These are phyloP conservation scores for Friedmanniomyces simplex DNA, from an alignment of 495 filamentous ascomycete species.

Conservation along the genomic window DNA sequence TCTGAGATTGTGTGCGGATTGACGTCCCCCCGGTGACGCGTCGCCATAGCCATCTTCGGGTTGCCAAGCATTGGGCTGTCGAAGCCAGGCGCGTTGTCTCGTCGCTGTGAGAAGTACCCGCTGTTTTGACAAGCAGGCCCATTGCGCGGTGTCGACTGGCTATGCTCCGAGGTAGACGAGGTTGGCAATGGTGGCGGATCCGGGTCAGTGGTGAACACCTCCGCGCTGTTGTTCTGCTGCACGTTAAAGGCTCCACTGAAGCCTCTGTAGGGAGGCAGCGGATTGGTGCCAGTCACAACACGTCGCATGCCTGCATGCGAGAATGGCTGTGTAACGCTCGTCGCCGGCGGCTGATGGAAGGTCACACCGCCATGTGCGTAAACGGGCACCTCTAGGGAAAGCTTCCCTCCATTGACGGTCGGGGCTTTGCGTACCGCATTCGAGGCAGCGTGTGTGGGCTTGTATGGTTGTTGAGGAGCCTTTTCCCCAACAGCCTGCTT, in stretches of 20 bases:
- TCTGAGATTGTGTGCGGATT: slow-evolving; percentile 4
- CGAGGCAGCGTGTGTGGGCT: slow-evolving; percentile 28
- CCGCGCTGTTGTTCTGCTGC: slow-evolving; percentile 3
- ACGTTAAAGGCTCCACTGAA: background rate
- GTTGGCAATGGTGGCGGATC: slow-evolving; percentile 9
- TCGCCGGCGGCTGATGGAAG: background rate
- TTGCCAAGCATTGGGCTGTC: slow-evolving; percentile 2
- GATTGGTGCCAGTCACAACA: background rate
- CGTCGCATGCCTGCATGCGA: background rate
- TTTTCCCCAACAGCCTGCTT: background rate
- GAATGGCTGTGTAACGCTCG: background rate
- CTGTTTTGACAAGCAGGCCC: background rate
- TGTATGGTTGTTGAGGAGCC: slow-evolving; percentile 21
- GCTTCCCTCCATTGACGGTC: background rate
- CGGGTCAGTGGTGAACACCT: slow-evolving; percentile 11
- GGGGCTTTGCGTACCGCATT: slow-evolving; percentile 34
- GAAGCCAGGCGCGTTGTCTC: background rate
- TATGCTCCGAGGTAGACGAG: background rate
- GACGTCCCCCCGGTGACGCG: background rate
- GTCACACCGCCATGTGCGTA: background rate
- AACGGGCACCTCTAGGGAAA: background rate
- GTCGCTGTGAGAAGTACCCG: background rate
- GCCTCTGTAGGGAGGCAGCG: background rate
- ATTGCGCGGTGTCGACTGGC: background rate
- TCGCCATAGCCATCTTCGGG: slow-evolving; percentile 3